Conservation (phyloP, 169 alveolate genomes). For the Plasmodium chabaudi region DNA sequence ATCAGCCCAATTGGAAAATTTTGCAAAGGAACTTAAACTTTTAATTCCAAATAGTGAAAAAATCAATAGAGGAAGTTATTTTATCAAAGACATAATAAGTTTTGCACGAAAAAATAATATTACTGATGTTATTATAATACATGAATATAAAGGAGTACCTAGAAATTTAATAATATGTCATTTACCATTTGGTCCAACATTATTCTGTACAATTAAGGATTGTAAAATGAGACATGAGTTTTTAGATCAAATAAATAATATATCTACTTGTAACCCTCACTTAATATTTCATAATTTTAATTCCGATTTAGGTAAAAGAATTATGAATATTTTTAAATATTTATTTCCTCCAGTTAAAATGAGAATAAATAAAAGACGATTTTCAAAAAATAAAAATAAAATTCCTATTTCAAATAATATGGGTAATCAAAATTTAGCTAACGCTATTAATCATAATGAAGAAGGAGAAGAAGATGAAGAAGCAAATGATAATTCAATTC, state of each 20-base stretch:
- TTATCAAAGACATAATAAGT: constrained; percentile 94
- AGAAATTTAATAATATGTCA: constrained; percentile 98
- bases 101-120: constrained; percentile 95
- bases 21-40: constrained; percentile 96
- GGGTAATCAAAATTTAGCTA: background rate
- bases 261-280: constrained; percentile 97
- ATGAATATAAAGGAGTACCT: constrained; percentile 95
- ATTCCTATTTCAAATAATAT: constrained; percentile 1
- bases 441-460: background rate
- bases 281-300: constrained; percentile 96
- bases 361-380: constrained; percentile 74
- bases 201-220: constrained; percentile 96
- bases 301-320: constrained; percentile 94
- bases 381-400: constrained; percentile 17
- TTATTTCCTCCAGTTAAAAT: constrained; percentile 92
- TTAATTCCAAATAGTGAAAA: constrained; percentile 96
- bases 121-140: constrained; percentile 92
- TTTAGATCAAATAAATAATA: constrained; percentile 94
- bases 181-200: constrained; percentile 99
- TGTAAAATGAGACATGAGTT: constrained; percentile 98
- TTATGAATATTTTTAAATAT: constrained; percentile 92
- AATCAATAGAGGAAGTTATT: constrained; percentile 97
- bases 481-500: constrained; percentile 6
- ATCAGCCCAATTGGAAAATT: constrained; percentile 93
- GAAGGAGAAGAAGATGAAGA: constrained; percentile 26